Evolutionary conservation across 768 basidiomycete genomes (phyloP), one percentile per base, ranked within the genome.

Genomic region (Lactarius hatsudake): DNA sequence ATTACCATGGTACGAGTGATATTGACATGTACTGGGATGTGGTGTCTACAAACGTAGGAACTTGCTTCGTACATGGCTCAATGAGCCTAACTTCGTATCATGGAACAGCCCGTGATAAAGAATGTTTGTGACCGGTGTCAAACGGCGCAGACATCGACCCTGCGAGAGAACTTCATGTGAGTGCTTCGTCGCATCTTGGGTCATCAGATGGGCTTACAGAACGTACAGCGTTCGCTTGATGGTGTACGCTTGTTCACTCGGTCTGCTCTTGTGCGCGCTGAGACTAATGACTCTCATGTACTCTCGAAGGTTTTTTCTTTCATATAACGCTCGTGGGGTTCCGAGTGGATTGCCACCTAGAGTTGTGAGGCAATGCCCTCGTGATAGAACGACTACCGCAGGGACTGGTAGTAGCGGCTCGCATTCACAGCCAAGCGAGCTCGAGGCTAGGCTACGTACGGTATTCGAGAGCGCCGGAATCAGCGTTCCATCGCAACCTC

Each of bases 21-120:
- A 48, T 68, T 26, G 67, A 68, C 12, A 57, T 68, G 54, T 67
- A 43, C 40, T 67, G 66, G 66, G 66, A 67, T 30, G 10, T 63
- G 2, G 57, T 36, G 23, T 26, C 17, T n/a, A 6, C 15, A n/a
- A 43, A 61, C 5, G 67, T 60, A 20, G 45, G 62, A n/a, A 17
- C 23, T 23, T 28, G 32, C 38, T 36, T 38, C 10, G 5, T 60
- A 9, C 23, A 30, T 38, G 0, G 13, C 40, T n/a, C 30, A 32
- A 23, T 62, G 45, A n/a, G 34, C 1, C 48, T 53, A n/a, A 63
- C 48, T 26, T 18, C 12, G 36, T 2, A 40, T 36, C 15, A n/a
- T 32, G 20, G 13, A 38, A 6, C 40, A 64, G 67, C 4, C 9
- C 10, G 0, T 60, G 4, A n/a, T 61, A n/a, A 30, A 2, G 20